Base-by-base conservation (phyloP, 176 grass and related monocot species). In the Triticum urartu region DNA sequence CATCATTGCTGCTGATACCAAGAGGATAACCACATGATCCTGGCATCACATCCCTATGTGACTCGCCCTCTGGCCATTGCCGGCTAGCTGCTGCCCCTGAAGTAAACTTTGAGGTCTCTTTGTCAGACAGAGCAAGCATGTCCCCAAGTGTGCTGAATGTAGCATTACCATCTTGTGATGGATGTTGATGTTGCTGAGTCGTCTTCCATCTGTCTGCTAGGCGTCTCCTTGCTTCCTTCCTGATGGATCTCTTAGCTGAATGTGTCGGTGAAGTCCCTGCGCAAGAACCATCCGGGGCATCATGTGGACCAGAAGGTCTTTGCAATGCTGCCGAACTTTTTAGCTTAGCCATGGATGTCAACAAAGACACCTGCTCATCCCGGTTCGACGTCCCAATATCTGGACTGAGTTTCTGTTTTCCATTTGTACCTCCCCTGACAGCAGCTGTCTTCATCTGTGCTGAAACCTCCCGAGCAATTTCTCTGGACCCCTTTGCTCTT, bases 171-270 rank as follows among this genome's bases (percentile, higher is more conserved):
- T 79, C 81, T 42, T 75, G 72, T 6, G 61, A 58, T 36, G 84
- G 43, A 66, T 89, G 81, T n/a, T 93, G 81, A 81, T 52, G 82
- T 69, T 75, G 82, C 64, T 50, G 89, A 54, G 86, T 72, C 64
- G 70, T 87, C 83, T 79, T 90, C 91, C 94, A 95, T 91, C 91
- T 95, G 79, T 95, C 87, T 62, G 89, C 93, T 62, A 95, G 61
- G 38, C 87, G 88, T 84, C 88, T 95, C 40, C 65, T 95, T 42
- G 94, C 94, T 81, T 95, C 94, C 60, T 86, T 95, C 59, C 78
- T 95, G 22, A 89, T 79, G 1, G 91, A 85, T 85, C 83, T 87
- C 77, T 89, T 89, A 47, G 77, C 64, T 87, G 67, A 79, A 92
- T 84, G 64, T 61, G 72, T 82, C 72, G 47, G 88, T 84, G 86